These are phyloP conservation scores for Multifurca ochricompacta DNA, from an alignment of 768 basidiomycete species.

Conservation along the genomic window DNA sequence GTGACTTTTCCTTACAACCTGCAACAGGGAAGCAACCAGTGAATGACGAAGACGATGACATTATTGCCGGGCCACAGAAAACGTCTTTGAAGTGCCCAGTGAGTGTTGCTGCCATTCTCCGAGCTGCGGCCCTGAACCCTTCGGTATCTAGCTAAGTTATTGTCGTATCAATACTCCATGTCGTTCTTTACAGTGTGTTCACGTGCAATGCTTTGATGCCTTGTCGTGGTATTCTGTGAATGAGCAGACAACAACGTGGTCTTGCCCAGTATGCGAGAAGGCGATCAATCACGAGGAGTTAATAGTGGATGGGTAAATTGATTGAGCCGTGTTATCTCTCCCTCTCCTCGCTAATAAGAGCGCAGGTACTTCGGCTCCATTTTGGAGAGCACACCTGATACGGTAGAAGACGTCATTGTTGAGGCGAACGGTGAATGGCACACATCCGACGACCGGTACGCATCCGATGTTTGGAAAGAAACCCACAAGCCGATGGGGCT, in stretches of 20 bases:
- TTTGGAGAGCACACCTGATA: conserved; percentile 64
- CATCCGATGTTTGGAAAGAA: conserved; percentile 62
- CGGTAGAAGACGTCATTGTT: conserved; percentile 85
- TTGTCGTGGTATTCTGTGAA: conserved; percentile 90
- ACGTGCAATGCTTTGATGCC: conserved; percentile 94
- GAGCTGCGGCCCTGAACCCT: neutral
- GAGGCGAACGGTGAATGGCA: conserved; percentile 97
- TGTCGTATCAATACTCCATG: conserved; percentile 77
- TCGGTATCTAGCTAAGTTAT: conserved; percentile 59
- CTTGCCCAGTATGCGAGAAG: conserved; percentile 90
- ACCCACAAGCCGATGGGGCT: conserved; percentile 33
- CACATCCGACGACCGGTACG: conserved; percentile 79
- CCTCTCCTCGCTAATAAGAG: neutral
- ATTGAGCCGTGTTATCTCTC: neutral
- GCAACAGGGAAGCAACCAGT: conserved; percentile 46
- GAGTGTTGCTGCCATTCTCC: conserved; percentile 27
- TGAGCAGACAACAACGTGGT: conserved; percentile 93
- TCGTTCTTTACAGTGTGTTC: conserved; percentile 81
- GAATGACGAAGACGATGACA: conserved; percentile 77
- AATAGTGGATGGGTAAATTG: conserved; percentile 82
- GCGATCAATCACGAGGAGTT: conserved; percentile 70
- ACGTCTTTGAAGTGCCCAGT: conserved; percentile 95
- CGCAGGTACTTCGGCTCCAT: conserved; percentile 84
- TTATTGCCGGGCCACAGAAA: conserved; percentile 80
- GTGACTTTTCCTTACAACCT: neutral